phyloP scores from a whole-genome alignment of 1,284 basidiomycete genomes.

The Phellopilus nigrolimitatus region DNA sequence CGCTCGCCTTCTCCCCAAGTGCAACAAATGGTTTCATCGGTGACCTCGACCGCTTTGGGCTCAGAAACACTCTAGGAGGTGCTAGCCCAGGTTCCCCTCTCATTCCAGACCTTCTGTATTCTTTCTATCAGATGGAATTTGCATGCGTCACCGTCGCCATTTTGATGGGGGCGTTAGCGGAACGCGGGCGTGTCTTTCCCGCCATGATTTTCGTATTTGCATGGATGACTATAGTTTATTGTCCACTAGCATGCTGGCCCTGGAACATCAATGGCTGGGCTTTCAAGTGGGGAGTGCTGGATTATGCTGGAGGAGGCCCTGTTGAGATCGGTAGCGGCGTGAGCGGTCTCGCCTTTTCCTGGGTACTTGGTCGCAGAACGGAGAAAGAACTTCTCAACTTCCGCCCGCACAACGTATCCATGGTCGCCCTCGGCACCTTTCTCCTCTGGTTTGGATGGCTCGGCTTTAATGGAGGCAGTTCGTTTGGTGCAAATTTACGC shows the following conservation, averaged over 20 bases:
- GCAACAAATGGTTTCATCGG: conserved; percentile 80
- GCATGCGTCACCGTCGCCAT: conserved; percentile 75
- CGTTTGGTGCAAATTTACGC: conserved; percentile 87
- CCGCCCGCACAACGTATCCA: conserved; percentile 88
- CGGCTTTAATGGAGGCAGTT: conserved; percentile 54
- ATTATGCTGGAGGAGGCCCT: conserved; percentile 86
- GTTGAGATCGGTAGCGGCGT: conserved; percentile 92
- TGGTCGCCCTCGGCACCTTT: conserved; percentile 84
- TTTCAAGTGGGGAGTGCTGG: conserved; percentile 85
- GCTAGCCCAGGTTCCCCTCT: conserved; percentile 74
- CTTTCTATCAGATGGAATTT: conserved; percentile 89
- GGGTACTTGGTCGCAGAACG: conserved; percentile 69
- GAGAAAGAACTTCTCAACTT: conserved; percentile 85
- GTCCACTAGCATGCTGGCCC: conserved; percentile 74
- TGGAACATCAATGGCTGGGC: conserved; percentile 84
- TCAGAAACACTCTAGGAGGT: conserved; percentile 66
- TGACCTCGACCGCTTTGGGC: conserved; percentile 67
- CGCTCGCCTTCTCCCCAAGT: conserved; percentile 72
- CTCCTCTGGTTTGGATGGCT: conserved; percentile 91
- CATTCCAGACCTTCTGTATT: conserved; percentile 71
- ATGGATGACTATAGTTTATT: conserved; percentile 85
- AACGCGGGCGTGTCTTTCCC: conserved; percentile 83
- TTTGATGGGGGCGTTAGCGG: conserved; percentile 79
- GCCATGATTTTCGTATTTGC: conserved; percentile 85
- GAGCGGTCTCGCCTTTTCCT: conserved; percentile 85